phyloP scores from a whole-genome alignment of 768 basidiomycete species.

The Suillus subaureus region DNA sequence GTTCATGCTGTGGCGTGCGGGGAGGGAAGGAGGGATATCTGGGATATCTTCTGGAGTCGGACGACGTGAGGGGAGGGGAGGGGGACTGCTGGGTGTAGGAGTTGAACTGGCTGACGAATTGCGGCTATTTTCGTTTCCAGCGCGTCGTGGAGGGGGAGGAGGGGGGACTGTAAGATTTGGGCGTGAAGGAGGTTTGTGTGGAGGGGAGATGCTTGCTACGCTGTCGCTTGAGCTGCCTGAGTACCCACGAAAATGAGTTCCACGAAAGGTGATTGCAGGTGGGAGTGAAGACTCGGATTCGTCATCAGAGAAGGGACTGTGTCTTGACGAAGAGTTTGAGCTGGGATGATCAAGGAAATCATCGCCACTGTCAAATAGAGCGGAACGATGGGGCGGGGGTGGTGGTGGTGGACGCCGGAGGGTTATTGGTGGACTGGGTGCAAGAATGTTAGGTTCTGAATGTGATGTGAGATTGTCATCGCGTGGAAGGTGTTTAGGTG shows the following conservation, averaged over 20 bases:
- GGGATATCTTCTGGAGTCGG: constrained; percentile 9
- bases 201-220: constrained; percentile 11
- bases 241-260: constrained; percentile 10
- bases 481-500: constrained; percentile 12
- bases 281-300: constrained; percentile 28
- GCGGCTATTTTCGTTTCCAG: constrained; percentile 1
- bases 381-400: constrained; percentile 10
- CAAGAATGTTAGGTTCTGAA: constrained; percentile 28
- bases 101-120: constrained; percentile 13
- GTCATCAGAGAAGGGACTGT: constrained; percentile 34
- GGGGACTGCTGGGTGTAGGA: constrained; percentile 25
- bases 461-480: constrained; percentile 21
- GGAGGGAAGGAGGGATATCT: constrained; percentile 32
- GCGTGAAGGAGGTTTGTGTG: constrained; percentile 26
- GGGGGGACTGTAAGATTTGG: constrained; percentile 20
- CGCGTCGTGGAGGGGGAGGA: constrained; percentile 21
- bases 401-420: constrained; percentile 22
- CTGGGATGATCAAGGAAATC: constrained; percentile 18
- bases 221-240: constrained; percentile 26
- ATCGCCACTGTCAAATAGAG: constrained; percentile 26
- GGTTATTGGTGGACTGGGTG: constrained; percentile 23
- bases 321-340: constrained; percentile 24
- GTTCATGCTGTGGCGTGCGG: constrained; percentile 42
- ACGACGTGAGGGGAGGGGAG: constrained; percentile 46
- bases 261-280: constrained; percentile 12